Evolutionary conservation across 176 grass and related monocot species (phyloP), one percentile per base, ranked within the genome.

Genomic region (Bonia amplexicaulis): DNA sequence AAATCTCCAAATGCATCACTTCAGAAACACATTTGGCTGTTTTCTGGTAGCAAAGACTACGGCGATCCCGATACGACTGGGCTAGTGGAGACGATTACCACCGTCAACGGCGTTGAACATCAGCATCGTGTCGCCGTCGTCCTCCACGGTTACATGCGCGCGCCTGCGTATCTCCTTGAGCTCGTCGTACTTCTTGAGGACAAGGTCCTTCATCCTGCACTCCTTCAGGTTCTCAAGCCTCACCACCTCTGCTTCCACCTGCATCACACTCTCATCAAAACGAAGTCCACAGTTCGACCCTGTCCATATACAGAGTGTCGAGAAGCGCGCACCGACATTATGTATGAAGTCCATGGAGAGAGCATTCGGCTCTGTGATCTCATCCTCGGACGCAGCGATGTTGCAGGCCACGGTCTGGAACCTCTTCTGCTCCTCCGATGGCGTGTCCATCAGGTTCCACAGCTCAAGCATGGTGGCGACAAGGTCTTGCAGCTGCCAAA

Each of bases 391-490:
- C 13, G 96, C 93, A 25, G 96, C 96, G 74, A 98, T 92, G 76
- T 98, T 98, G 65, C 93, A 98, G 9, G 90, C 91, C 11, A 98
- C 93, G 72, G 88, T 87, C 79, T 85, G 93, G 75, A 98, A 98
- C 55, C 74, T 84, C 40, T 59, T 79, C 80, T 98, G 96, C 90
- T 98, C 96, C 84, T 98, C 96, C 27, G 84, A 62, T 59, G 96
- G 96, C 83, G 90, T 96, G 84, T 98, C 96, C 96, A 98, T 92
- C 69, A 98, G 85, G 65, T 89, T 82, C 96, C 96, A 98, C 26
- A 98, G 76, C 83, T 98, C 91, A 58, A 98, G 88, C 93, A 98
- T 93, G 58, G 77, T 84, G 41, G 40, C 91, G 42, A 87, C 80
- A 35, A 94, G 88, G 82, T 98, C 93, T 81, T 98, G 96, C 82